Percentiles rank a stretch among this genome's conserved stretches.
Conservation (phyloP, 2,329 filamentous ascomycete species). For the Verticillium klebahnii region DNA sequence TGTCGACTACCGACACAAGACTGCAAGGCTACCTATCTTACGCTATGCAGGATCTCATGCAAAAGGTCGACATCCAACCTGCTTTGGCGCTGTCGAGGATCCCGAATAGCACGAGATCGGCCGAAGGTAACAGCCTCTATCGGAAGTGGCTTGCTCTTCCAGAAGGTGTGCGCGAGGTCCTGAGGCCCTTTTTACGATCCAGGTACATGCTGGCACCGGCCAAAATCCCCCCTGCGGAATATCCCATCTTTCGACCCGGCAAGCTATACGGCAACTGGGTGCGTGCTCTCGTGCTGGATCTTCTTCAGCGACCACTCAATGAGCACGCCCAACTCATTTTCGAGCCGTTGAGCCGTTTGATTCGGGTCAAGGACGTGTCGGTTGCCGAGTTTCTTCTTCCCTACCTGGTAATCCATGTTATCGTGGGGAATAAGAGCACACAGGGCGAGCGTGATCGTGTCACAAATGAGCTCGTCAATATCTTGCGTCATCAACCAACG, state of each 20-base stretch:
- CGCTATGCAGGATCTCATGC: conserved; percentile 87
- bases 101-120: not conserved
- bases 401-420: conserved; percentile 77
- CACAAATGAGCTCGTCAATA: conserved; percentile 65
- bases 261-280: conserved; percentile 79
- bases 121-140: conserved; percentile 52
- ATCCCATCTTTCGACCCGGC: conserved; percentile 71
- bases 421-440: conserved; percentile 62
- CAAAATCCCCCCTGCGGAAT: conserved; percentile 51
- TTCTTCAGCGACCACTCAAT: conserved; percentile 74
- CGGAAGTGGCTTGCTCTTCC: conserved; percentile 75
- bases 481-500: conserved; percentile 60
- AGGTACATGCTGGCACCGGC: conserved; percentile 70
- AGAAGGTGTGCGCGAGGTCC: conserved; percentile 69
- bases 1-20: conserved; percentile 82
- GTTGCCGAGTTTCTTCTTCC: conserved; percentile 87
- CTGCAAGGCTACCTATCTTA: conserved; percentile 90
- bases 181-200: conserved; percentile 86
- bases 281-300: conserved; percentile 71
- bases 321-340: conserved; percentile 74
- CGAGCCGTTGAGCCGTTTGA: conserved; percentile 72
- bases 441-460: conserved; percentile 61
- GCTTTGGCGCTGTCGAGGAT: conserved; percentile 27
- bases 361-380: conserved; percentile 78
- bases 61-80: conserved; percentile 67